A percentile compares a stretch with the other conserved stretches of the same genome.
Evolutionary conservation across 176 grass and related monocot species (phyloP).

Genomic region (Avena eriantha): DNA sequence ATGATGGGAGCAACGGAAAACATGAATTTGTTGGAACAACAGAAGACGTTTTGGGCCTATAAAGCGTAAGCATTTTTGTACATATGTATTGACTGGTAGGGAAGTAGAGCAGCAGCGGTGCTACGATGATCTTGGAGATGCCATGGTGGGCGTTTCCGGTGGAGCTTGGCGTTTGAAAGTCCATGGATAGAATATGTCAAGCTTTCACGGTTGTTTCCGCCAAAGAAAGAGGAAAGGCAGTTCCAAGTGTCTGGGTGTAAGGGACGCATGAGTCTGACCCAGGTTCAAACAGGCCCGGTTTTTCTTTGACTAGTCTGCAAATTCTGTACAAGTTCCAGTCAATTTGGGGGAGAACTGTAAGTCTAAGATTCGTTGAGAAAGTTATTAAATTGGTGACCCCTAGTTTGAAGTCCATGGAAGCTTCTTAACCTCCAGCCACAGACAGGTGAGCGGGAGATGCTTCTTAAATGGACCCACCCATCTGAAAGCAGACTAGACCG

Average conservation of each 20-base stretch:
- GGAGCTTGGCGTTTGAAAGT: background rate
- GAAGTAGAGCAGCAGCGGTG: background rate
- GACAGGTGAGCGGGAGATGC: no score
- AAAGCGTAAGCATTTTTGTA: slow-evolving; percentile 18
- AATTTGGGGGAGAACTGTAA: background rate
- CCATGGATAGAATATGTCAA: background rate
- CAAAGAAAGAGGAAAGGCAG: slow-evolving; percentile 3
- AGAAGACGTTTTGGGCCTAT: background rate
- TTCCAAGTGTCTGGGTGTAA: background rate
- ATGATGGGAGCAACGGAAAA: background rate
- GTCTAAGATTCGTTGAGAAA: background rate
- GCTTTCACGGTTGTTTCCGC: background rate
- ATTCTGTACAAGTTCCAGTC: background rate
- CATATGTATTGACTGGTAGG: slow-evolving; percentile 14
- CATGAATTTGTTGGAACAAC: background rate
- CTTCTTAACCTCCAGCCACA: no score
- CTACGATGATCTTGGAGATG: background rate
- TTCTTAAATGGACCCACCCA: no score
- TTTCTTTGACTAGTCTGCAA: background rate
- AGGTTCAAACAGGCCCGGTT: background rate
- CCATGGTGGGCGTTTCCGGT: background rate
- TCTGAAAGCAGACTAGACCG: no score
- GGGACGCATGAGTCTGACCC: background rate
- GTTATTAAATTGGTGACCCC: no score
- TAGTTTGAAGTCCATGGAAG: no score